Conservation (phyloP, 805 yeast genomes). For the Yarrowia porcina region DNA sequence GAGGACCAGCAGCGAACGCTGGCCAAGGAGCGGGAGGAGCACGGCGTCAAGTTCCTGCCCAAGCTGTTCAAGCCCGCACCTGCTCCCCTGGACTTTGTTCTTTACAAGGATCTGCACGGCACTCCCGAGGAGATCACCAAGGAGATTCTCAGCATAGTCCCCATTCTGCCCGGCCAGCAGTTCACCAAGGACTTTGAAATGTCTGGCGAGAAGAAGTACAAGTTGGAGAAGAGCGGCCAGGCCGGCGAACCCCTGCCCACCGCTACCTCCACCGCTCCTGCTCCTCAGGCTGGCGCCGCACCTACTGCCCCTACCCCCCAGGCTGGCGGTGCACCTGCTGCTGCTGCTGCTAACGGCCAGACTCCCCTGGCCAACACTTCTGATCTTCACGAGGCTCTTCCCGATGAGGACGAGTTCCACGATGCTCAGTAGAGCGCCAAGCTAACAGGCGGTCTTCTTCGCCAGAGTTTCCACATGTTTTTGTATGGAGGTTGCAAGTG, state of each 20-base stretch:
- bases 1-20: constrained; percentile 79
- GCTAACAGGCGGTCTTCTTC: too few relatives aligned
- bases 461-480: neutral
- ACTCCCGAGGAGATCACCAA: constrained; percentile 51
- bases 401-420: constrained; percentile 32
- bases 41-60: constrained; percentile 78
- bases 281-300: constrained; percentile 7
- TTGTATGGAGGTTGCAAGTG: constrained; percentile 8
- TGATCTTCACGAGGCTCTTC: constrained; percentile 29
- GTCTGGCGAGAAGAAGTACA: constrained; percentile 60
- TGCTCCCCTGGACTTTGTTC: constrained; percentile 55
- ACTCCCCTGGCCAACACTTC: constrained; percentile 28
- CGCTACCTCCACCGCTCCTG: neutral
- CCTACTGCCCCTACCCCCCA: constrained; percentile 6
- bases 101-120: constrained; percentile 62
- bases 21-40: constrained; percentile 71
- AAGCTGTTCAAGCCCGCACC: constrained; percentile 57
- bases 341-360: constrained; percentile 17
- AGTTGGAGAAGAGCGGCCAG: constrained; percentile 14
- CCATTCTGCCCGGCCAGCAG: constrained; percentile 78
- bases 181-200: constrained; percentile 61
- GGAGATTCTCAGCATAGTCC: constrained; percentile 62
- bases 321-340: neutral
- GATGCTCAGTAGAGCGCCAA: constrained; percentile 32
- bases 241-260: neutral